phyloP scores from a whole-genome alignment of 306 rosid genomes.

The Vicia villosa region DNA sequence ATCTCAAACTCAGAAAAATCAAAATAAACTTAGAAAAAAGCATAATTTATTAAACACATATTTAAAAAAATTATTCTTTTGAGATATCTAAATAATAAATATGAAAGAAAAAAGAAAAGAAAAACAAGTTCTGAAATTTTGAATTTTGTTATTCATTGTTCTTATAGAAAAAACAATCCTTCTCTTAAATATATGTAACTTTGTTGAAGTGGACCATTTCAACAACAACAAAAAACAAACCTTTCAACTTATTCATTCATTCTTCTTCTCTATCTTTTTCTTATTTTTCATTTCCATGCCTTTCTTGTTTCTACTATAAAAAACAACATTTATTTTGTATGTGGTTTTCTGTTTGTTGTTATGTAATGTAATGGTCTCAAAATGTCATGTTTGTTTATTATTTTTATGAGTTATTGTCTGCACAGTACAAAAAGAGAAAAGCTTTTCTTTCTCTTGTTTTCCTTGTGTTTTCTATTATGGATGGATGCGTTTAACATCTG shows the following conservation, averaged over 20 bases:
- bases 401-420: slow-evolving; percentile 6
- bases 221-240: background rate
- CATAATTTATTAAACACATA: too few relatives aligned
- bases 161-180: background rate
- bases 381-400: slow-evolving; percentile 25
- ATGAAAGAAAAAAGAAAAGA: background rate
- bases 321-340: background rate
- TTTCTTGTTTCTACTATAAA: background rate
- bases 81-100: too few relatives aligned
- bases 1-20: too few relatives aligned
- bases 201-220: slow-evolving; percentile 20
- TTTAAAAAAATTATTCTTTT: too few relatives aligned
- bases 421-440: slow-evolving; percentile 39
- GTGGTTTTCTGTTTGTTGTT: background rate
- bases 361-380: slow-evolving; percentile 15
- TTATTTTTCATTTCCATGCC: background rate
- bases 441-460: slow-evolving; percentile 38
- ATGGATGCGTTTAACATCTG: slow-evolving; percentile 92
- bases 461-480: slow-evolving; percentile 63
- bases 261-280: slow-evolving; percentile 26
- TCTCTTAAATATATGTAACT: slow-evolving; percentile 30
- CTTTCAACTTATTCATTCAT: slow-evolving; percentile 16
- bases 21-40: too few relatives aligned
- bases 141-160: background rate
- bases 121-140: slow-evolving; percentile 37